phyloP scores from a whole-genome alignment of 2,329 filamentous ascomycete species.

The Microdochium nivale region DNA sequence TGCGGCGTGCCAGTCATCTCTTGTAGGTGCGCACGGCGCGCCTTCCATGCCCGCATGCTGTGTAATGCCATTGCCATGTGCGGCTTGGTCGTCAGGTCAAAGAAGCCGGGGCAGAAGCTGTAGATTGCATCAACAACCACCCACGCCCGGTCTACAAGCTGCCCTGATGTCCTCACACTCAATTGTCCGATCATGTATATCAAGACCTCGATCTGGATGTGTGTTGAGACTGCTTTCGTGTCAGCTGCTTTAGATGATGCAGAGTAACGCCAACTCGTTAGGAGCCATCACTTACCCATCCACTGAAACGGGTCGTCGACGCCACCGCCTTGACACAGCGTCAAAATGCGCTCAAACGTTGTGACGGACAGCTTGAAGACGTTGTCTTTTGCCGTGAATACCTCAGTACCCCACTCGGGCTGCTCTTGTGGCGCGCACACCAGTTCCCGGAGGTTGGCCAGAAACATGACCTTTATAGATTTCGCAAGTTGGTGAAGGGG shows the following conservation, averaged over 20 bases:
- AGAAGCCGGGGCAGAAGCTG: slow-evolving; percentile 39
- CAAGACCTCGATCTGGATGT: slow-evolving; percentile 49
- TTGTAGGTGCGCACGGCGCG: slow-evolving; percentile 33
- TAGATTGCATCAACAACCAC: slow-evolving; percentile 35
- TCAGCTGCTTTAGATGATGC: background rate
- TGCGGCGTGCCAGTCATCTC: slow-evolving; percentile 25
- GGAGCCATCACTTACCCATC: slow-evolving; percentile 33
- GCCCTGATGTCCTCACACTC: slow-evolving; percentile 36
- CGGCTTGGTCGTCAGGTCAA: slow-evolving; percentile 35
- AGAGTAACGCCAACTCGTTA: background rate
- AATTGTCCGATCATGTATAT: slow-evolving; percentile 47
- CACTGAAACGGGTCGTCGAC: slow-evolving; percentile 40
- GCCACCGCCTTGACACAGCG: slow-evolving; percentile 31
- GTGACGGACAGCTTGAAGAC: slow-evolving; percentile 46
- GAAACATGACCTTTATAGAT: slow-evolving; percentile 36
- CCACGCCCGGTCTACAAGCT: slow-evolving; percentile 47
- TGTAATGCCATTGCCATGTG: slow-evolving; percentile 36
- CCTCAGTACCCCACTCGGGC: slow-evolving; percentile 40
- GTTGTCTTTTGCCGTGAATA: slow-evolving; percentile 40
- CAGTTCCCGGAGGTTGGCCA: slow-evolving; percentile 39
- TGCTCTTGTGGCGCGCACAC: slow-evolving; percentile 36
- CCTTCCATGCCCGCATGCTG: slow-evolving; percentile 43
- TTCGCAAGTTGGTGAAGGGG: slow-evolving; percentile 41
- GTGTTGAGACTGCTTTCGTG: slow-evolving; percentile 17
- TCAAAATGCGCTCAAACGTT: slow-evolving; percentile 36